These are phyloP conservation scores for Crucihimalaya himalaica DNA, from an alignment of 345 rosid species.

Conservation along the genomic window DNA sequence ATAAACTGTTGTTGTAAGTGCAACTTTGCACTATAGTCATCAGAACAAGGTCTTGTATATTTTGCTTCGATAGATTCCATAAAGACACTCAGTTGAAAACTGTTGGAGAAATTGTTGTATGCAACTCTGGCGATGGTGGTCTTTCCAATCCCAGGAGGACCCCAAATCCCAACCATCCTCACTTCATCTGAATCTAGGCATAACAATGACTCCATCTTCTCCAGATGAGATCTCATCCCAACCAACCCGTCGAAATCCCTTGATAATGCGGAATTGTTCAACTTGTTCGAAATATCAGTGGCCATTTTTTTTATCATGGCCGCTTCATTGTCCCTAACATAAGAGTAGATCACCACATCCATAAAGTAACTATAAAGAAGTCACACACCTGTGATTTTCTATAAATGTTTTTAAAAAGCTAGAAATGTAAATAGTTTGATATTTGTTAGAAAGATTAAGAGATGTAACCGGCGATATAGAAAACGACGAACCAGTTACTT, in stretches of 20 bases:
- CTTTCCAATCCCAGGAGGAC: neutral
- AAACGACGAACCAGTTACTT: too few species aligned
- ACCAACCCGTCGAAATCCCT: neutral
- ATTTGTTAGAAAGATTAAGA: too few species aligned
- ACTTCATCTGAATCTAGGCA: neutral
- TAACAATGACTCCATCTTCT: neutral
- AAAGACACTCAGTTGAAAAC: too few species aligned
- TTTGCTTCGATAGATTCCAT: neutral
- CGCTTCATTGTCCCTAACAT: neutral
- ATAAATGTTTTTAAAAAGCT: too few species aligned
- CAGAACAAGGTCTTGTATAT: neutral
- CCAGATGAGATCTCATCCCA: neutral
- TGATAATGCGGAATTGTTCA: neutral
- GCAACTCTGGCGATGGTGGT: neutral
- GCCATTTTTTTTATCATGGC: neutral
- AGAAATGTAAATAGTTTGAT: too few species aligned
- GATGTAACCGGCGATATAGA: too few species aligned
- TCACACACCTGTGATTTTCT: too few species aligned
- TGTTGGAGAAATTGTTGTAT: neutral
- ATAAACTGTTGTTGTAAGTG: neutral
- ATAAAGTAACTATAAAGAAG: too few species aligned
- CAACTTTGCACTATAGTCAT: neutral
- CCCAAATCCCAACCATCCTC: conserved; percentile 8
- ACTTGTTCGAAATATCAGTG: neutral
- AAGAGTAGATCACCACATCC: too few species aligned